These are phyloP conservation scores for Alternaria longipes DNA, from an alignment of 2,329 filamentous ascomycete species.

Conservation along the genomic window DNA sequence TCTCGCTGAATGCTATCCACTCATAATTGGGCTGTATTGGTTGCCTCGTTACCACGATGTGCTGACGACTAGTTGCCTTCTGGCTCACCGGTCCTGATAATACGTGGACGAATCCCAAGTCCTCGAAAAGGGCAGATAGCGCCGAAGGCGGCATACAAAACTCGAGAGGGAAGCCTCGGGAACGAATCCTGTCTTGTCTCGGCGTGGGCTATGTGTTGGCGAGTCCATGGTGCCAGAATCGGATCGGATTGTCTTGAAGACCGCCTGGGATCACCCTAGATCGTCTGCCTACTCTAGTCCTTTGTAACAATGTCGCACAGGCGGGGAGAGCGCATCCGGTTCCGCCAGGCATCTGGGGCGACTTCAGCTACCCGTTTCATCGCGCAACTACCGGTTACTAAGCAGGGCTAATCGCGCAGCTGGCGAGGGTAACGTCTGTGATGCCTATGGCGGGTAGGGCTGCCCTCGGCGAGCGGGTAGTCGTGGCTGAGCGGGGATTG, in stretches of 20 bases:
- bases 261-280: not conserved
- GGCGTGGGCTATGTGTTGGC: not conserved
- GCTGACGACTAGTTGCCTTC: not conserved
- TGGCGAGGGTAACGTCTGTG: not conserved
- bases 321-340: not conserved
- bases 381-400: not conserved
- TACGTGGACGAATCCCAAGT: not conserved
- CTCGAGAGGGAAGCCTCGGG: not conserved
- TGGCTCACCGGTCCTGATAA: constrained; percentile 1
- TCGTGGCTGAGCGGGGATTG: not conserved
- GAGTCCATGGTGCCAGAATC: not conserved
- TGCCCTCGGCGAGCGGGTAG: not conserved
- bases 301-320: not conserved
- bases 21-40: not conserved
- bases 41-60: not conserved
- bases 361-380: not conserved
- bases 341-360: not conserved
- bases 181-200: not conserved
- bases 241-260: not conserved
- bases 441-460: not conserved
- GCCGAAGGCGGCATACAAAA: not conserved
- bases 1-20: not conserved
- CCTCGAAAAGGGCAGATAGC: not conserved
- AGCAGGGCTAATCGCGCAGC: not conserved
- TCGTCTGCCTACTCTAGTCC: not conserved